Percentiles rank a stretch among this genome's conserved stretches.
phyloP scores from a whole-genome alignment of 495 filamentous ascomycete species.

The Penicillium cataractarum region DNA sequence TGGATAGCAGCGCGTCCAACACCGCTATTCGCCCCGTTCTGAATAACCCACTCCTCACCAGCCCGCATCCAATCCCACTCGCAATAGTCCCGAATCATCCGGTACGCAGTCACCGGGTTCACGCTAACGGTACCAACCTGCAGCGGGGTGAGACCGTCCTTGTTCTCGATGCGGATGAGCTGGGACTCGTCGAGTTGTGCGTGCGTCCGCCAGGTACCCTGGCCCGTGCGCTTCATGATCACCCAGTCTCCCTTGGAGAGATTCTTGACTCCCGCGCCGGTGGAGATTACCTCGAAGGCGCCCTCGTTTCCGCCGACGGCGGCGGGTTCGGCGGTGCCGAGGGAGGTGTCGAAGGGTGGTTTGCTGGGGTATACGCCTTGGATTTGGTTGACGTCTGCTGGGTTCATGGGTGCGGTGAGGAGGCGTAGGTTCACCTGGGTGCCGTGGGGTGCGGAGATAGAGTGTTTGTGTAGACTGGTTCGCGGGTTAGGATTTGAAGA shows the following conservation, averaged over 20 bases:
- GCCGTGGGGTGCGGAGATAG: slow-evolving; percentile 70
- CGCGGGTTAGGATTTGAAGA: not conserved
- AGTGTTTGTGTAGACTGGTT: slow-evolving; percentile 74
- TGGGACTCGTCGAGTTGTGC: slow-evolving; percentile 66
- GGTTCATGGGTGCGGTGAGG: slow-evolving; percentile 91
- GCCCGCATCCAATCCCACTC: slow-evolving; percentile 54
- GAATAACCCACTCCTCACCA: slow-evolving; percentile 79
- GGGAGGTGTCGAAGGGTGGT: slow-evolving; percentile 68
- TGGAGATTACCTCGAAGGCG: slow-evolving; percentile 78
- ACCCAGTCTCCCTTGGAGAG: slow-evolving; percentile 84
- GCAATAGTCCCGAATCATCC: slow-evolving; percentile 87
- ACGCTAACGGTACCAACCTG: slow-evolving; percentile 87
- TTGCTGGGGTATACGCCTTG: slow-evolving; percentile 94
- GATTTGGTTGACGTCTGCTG: slow-evolving; percentile 94
- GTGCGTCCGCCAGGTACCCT: slow-evolving; percentile 94
- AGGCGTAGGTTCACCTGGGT: slow-evolving; percentile 69
- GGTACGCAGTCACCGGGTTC: slow-evolving; percentile 91
- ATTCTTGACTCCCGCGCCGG: slow-evolving; percentile 59
- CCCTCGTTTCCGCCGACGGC: slow-evolving; percentile 90
- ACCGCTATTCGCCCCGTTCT: slow-evolving; percentile 94
- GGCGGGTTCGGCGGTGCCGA: slow-evolving; percentile 73
- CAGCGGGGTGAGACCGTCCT: slow-evolving; percentile 64
- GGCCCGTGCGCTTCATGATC: slow-evolving; percentile 75
- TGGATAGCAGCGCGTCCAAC: slow-evolving; percentile 91
- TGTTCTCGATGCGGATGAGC: slow-evolving; percentile 68